Percentiles rank a stretch among this genome's conserved stretches.
Evolutionary conservation across 2,329 filamentous ascomycete genomes (phyloP).

Genomic region (Penicillium palitans): DNA sequence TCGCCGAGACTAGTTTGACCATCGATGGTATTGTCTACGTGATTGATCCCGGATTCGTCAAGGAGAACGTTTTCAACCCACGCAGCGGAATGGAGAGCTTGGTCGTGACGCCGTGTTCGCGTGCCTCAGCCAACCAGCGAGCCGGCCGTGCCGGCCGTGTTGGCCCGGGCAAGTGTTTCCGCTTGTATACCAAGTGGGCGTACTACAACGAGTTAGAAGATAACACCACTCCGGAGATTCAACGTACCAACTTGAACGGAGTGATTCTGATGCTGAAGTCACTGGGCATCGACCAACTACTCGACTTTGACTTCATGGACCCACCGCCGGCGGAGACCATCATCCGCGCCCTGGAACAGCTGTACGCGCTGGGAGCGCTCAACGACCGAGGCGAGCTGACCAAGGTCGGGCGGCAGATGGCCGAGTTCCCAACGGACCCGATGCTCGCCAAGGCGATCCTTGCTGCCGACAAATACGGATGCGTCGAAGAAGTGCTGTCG

Average conservation of each 20-base stretch:
- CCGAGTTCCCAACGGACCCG: conserved; percentile 88
- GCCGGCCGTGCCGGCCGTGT: conserved; percentile 91
- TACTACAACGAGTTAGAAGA: conserved; percentile 95
- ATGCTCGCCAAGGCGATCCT: conserved; percentile 89
- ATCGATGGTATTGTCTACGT: conserved; percentile 97
- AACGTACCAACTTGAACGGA: conserved; percentile 81
- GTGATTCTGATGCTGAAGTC: conserved; percentile 85
- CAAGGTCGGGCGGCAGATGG: conserved; percentile 89
- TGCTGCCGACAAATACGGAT: conserved; percentile 85
- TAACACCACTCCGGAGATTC: conserved; percentile 88
- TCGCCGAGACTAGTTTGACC: conserved; percentile 92
- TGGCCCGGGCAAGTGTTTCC: conserved; percentile 87
- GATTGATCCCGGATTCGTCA: conserved; percentile 92
- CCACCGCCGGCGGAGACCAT: conserved; percentile 86
- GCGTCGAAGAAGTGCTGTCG: conserved; percentile 86
- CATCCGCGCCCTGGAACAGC: conserved; percentile 82
- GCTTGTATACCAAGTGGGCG: conserved; percentile 88
- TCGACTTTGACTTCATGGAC: conserved; percentile 96
- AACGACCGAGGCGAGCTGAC: conserved; percentile 88
- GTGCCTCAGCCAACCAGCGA: conserved; percentile 89
- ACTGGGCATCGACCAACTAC: conserved; percentile 84
- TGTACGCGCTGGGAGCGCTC: conserved; percentile 86
- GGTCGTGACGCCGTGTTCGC: conserved; percentile 85
- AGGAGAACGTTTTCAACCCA: conserved; percentile 91
- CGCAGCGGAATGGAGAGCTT: conserved; percentile 89